Conservation (phyloP, 2,329 filamentous ascomycete genomes). For the Graphilbum ipis-grandicollis region DNA sequence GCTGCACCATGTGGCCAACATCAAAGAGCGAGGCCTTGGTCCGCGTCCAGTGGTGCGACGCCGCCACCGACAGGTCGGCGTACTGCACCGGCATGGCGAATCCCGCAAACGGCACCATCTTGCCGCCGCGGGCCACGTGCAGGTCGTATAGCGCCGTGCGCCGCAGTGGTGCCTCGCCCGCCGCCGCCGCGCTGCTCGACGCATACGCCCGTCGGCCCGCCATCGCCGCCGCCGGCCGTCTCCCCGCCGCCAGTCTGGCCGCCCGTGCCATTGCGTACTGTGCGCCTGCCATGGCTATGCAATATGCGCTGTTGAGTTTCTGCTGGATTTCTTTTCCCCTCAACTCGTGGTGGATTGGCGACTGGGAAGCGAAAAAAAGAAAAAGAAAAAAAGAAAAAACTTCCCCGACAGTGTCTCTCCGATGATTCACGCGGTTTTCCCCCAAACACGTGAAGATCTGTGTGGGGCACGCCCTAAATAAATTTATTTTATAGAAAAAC, state of each 20-base stretch:
- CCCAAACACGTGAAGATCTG: no score
- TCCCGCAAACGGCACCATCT: conserved; percentile 94
- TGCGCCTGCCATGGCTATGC: no score
- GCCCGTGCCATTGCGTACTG: no score
- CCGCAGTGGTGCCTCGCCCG: conserved; percentile 7
- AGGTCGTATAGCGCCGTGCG: conserved; percentile 20
- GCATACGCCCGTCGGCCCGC: neutral
- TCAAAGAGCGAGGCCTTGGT: conserved; percentile 83
- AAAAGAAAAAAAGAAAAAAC: no score
- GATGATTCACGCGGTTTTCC: no score
- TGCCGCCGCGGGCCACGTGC: conserved; percentile 53
- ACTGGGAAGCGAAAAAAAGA: no score
- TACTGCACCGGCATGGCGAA: conserved; percentile 92
- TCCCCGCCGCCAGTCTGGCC: neutral
- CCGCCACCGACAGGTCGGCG: conserved; percentile 53
- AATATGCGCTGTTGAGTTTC: no score
- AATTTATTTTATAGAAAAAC: no score
- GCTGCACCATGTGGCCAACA: conserved; percentile 92
- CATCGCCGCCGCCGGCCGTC: neutral
- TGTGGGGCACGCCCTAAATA: no score
- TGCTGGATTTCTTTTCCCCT: no score
- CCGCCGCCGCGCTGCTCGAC: neutral
- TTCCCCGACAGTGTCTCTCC: no score
- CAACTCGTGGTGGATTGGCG: no score
- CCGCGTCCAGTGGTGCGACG: conserved; percentile 82